A percentile compares a stretch with the other conserved stretches of the same genome.
These are phyloP conservation scores for Penicillium ucsense DNA, from an alignment of 495 filamentous ascomycete genomes.

Conservation along the genomic window DNA sequence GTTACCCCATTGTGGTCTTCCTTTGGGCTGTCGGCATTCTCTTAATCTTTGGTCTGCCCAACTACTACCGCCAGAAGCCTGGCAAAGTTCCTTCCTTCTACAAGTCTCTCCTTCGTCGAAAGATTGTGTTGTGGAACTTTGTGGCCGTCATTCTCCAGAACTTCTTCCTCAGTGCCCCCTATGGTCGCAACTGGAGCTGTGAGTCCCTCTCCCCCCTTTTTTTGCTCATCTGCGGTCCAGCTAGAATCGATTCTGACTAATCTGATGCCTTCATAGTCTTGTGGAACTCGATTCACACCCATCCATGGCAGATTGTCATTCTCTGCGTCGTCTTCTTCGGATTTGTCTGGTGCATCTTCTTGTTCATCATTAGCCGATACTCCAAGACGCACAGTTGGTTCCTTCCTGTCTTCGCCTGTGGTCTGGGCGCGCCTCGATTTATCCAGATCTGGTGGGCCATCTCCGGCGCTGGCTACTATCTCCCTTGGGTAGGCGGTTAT, in stretches of 20 bases:
- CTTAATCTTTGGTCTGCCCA: constrained; percentile 34
- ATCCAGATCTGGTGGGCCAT: constrained; percentile 43
- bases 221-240: no score
- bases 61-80: constrained; percentile 49
- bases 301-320: constrained; percentile 33
- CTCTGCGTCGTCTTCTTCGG: constrained; percentile 38
- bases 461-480: constrained; percentile 36
- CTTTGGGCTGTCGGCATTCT: constrained; percentile 32
- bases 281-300: constrained; percentile 33
- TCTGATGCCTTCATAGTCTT: constrained; percentile 18
- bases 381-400: constrained; percentile 41
- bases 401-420: constrained; percentile 41
- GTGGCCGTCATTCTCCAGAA: constrained; percentile 38
- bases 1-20: constrained; percentile 30
- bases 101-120: constrained; percentile 32
- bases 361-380: constrained; percentile 32
- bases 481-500: constrained; percentile 35
- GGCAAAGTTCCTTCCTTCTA: constrained; percentile 55
- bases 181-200: constrained; percentile 41
- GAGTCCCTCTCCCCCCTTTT: constrained; percentile 6
- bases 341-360: constrained; percentile 30
- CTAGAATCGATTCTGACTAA: no score
- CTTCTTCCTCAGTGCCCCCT: constrained; percentile 41
- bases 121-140: constrained; percentile 41
- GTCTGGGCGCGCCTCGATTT: constrained; percentile 40